Conservation (phyloP, 441 rosid genomes). For the Capsella rubella region DNA sequence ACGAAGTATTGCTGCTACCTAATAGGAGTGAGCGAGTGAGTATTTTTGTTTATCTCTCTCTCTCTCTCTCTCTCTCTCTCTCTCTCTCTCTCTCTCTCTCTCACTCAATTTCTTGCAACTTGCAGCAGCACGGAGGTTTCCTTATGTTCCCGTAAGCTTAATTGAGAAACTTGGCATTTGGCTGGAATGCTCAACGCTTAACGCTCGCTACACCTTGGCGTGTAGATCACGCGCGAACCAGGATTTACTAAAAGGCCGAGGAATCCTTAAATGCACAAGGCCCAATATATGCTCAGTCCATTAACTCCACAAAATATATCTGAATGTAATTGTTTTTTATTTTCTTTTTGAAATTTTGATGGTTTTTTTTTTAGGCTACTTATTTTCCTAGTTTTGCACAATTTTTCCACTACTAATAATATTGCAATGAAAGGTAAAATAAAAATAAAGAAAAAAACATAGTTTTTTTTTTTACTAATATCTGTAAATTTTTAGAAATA, state of each 20-base stretch:
- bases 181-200: background rate
- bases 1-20: background rate
- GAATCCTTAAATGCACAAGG: background rate
- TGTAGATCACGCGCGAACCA: conserved; percentile 16
- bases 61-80: background rate
- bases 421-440: background rate
- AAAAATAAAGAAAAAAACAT: too few species aligned
- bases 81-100: background rate
- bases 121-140: conserved; percentile 9
- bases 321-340: background rate
- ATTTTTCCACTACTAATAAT: background rate
- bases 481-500: too few species aligned
- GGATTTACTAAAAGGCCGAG: background rate
- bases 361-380: too few species aligned
- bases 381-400: too few species aligned
- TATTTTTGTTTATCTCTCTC: background rate
- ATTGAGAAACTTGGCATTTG: conserved; percentile 22
- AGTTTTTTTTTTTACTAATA: too few species aligned
- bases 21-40: background rate
- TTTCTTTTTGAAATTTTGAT: too few species aligned
- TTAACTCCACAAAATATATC: background rate
- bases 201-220: background rate
- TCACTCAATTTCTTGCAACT: conserved; percentile 23
- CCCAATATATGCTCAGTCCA: conserved; percentile 20
- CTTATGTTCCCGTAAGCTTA: conserved; percentile 20